phyloP scores from a whole-genome alignment of 2,329 filamentous ascomycete species.

The Arthrinium puccinioides region DNA sequence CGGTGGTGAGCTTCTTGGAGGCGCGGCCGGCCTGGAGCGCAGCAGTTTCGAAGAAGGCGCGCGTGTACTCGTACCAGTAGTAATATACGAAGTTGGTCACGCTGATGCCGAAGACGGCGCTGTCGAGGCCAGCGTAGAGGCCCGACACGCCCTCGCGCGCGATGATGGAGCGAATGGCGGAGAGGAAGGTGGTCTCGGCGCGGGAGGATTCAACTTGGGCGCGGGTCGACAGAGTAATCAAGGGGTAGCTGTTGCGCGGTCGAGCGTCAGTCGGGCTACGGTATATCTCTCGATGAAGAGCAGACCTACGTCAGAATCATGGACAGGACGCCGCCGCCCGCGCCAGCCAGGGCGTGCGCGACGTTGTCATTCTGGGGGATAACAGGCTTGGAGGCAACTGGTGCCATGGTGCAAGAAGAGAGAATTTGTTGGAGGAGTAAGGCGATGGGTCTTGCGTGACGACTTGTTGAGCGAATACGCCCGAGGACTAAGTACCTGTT shows the following conservation, averaged over 20 bases:
- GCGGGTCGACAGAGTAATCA: conserved; percentile 94
- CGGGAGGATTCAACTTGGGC: conserved; percentile 97
- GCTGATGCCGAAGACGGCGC: conserved; percentile 92
- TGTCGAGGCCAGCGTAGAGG: conserved; percentile 88
- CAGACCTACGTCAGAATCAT: conserved; percentile 78
- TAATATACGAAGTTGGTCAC: conserved; percentile 99
- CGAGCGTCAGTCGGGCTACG: not conserved
- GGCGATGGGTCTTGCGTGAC: too few species aligned
- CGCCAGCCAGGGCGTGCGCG: conserved; percentile 86
- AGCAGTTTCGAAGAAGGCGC: conserved; percentile 75
- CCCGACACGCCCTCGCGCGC: conserved; percentile 84
- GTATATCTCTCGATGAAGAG: not conserved
- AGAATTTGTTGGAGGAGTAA: too few species aligned
- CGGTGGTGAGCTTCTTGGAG: conserved; percentile 75
- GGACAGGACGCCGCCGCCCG: conserved; percentile 87
- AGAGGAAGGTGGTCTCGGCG: conserved; percentile 75
- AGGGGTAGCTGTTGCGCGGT: conserved; percentile 63
- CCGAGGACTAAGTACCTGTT: too few species aligned
- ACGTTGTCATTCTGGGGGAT: conserved; percentile 92
- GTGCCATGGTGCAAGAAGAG: conserved; percentile 12
- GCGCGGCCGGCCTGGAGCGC: conserved; percentile 66
- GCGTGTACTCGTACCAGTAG: conserved; percentile 99
- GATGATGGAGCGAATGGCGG: conserved; percentile 79
- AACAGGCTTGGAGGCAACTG: conserved; percentile 49
- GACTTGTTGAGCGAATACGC: too few species aligned